Base-by-base conservation (phyloP, 129 eudicot species). In the Artemisia tridentata region DNA sequence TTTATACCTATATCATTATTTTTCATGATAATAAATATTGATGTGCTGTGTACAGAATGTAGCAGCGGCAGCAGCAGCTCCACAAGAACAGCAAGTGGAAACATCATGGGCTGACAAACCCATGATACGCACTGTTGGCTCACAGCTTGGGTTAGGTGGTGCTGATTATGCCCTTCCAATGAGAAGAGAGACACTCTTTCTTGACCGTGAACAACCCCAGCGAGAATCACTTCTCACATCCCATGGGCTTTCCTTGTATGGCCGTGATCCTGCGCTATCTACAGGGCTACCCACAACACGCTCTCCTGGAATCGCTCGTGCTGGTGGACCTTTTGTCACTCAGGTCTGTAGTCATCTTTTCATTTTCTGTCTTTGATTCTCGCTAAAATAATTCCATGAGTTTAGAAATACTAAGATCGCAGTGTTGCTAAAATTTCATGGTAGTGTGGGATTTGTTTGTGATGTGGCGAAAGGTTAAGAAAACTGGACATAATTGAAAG, bases 51-150 rank as follows among this genome's bases (percentile, higher is more conserved):
- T 52, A 15, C 90, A 91, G 97, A 77, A 81, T 59, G 84, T 69
- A 75, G 67, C 68, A 19, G 67, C 83, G 11, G 48, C 88, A 19
- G 60, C 82, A 4, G 50, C 86, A 56, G 67, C 69, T 14, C 34
- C 87, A 23, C 92, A 82, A 78, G 92, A 84, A 56, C 79, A 71
- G 4, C 75, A 78, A 75, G 79, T 79, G 18, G 92, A 88, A 65
- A 5, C 86, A 34, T 80, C 86, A 47, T 83, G 95, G 97, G 78
- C 91, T 71, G 95, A 88, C 65, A 91, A 82, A 70, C n/a, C 92
- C 55, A n/a, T 65, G 79, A 38, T 59, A 65, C 84, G 50, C 2
- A 38, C 45, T 38, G 11, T 8, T 38, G 47, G 83, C 31, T 83
- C 76, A 53, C 62, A 81, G 60, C 65, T 31, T 18, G 71, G 78